Evolutionary conservation across 805 yeast species (phyloP).

Genomic region (Torulaspora delbrueckii): DNA sequence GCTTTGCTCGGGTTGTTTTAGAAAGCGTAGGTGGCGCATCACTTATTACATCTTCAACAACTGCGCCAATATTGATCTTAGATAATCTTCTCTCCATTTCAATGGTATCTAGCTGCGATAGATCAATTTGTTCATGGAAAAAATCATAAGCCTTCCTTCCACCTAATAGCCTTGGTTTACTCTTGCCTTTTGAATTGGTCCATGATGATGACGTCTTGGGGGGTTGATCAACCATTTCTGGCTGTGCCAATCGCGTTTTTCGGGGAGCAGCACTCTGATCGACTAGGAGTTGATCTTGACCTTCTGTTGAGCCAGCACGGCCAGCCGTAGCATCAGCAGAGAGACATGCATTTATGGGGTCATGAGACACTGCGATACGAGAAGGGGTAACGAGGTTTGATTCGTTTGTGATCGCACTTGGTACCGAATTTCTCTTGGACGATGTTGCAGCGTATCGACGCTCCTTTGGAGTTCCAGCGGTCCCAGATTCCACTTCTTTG

Average conservation of each 20-base stretch:
- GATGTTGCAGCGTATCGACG: not conserved
- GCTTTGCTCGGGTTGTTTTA: not conserved
- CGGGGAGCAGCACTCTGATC: too few relatives aligned
- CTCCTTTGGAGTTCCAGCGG: not conserved
- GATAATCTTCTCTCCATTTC: slow-evolving; percentile 5
- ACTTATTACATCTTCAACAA: slow-evolving; percentile 16
- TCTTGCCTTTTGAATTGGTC: not conserved
- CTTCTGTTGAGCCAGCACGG: not conserved
- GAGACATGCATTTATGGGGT: not conserved
- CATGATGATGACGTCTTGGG: not conserved
- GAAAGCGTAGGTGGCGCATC: slow-evolving; percentile 1
- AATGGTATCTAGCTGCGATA: slow-evolving; percentile 6
- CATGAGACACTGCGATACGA: not conserved
- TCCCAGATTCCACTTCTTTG: not conserved
- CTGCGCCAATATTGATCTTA: slow-evolving; percentile 13
- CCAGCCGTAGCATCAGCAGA: not conserved
- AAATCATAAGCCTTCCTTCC: slow-evolving; percentile 16
- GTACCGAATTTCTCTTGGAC: not conserved
- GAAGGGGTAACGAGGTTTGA: not conserved
- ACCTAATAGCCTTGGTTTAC: slow-evolving; percentile 5
- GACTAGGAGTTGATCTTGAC: not conserved
- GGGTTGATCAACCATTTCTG: not conserved
- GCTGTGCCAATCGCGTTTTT: not conserved
- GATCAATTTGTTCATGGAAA: slow-evolving; percentile 17
- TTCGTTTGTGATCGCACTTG: not conserved